A percentile compares a stretch with the other conserved stretches of the same genome.
Evolutionary conservation across 768 basidiomycete genomes (phyloP).

Genomic region (Pleurotus tuber-regium): DNA sequence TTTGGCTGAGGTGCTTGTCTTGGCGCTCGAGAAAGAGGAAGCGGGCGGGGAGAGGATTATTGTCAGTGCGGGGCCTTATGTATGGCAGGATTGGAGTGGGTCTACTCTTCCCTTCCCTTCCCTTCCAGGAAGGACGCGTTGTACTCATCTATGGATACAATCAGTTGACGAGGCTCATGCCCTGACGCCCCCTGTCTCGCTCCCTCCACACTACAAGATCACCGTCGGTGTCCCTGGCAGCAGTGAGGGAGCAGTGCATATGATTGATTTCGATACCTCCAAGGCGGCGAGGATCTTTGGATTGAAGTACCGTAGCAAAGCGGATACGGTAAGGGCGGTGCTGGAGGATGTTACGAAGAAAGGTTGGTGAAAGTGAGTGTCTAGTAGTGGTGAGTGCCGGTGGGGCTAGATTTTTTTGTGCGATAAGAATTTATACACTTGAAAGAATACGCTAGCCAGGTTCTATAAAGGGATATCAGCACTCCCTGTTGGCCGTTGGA

Average conservation of each 20-base stretch:
- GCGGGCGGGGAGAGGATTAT: conserved; percentile 42
- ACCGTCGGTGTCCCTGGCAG: neutral
- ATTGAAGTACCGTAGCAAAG: conserved; percentile 11
- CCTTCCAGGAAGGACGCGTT: neutral
- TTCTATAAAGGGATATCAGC: no score
- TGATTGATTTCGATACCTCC: conserved; percentile 8
- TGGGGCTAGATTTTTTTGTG: no score
- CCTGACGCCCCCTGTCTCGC: neutral
- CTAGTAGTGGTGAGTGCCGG: no score
- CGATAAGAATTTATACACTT: no score
- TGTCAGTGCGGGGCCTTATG: conserved; percentile 9
- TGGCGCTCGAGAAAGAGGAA: conserved; percentile 42
- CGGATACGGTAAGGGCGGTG: conserved; percentile 6
- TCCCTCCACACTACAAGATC: neutral
- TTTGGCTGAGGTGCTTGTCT: conserved; percentile 49
- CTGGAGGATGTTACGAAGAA: conserved; percentile 12
- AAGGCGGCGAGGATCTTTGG: conserved; percentile 12
- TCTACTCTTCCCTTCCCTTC: neutral
- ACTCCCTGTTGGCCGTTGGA: no score
- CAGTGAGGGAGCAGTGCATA: neutral
- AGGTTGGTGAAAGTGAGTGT: conserved; percentile 12
- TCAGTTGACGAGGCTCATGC: conserved; percentile 14
- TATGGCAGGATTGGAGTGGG: conserved; percentile 23
- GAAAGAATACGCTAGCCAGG: no score
- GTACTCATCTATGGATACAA: neutral